A percentile compares a stretch with the other conserved stretches of the same genome.
Evolutionary conservation across 768 basidiomycete species (phyloP).

Genomic region (Candolleomyces efflorescens): DNA sequence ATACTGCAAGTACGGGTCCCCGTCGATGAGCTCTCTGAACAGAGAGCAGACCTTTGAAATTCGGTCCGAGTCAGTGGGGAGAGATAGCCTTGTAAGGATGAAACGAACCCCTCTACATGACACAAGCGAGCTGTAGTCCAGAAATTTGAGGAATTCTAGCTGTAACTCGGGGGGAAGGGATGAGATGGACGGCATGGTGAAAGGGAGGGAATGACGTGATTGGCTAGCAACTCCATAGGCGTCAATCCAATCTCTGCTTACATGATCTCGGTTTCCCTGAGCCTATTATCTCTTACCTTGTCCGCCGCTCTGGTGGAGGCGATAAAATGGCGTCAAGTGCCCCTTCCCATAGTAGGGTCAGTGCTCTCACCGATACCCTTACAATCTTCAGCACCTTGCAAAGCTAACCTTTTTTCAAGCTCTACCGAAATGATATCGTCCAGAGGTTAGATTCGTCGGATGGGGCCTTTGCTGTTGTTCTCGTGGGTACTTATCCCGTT

Average conservation of each 20-base stretch:
- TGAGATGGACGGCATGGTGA: background rate
- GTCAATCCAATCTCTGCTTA: too few species aligned
- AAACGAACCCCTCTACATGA: conserved; percentile 22
- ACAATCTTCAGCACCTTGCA: background rate
- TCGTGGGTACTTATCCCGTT: conserved; percentile 40
- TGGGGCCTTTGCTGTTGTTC: conserved; percentile 52
- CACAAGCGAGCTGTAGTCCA: conserved; percentile 18
- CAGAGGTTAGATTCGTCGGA: conserved; percentile 33
- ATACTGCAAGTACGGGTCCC: conserved; percentile 33
- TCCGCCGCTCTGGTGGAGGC: too few species aligned
- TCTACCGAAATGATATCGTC: conserved; percentile 69
- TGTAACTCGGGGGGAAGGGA: conserved; percentile 15
- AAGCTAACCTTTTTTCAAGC: conserved; percentile 29
- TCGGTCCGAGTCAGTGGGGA: too few species aligned
- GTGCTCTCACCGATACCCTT: background rate
- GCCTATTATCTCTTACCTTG: too few species aligned
- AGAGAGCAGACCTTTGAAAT: conserved; percentile 27
- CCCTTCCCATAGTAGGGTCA: background rate
- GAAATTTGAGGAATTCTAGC: conserved; percentile 9
- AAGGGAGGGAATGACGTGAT: background rate
- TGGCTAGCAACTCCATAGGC: background rate
- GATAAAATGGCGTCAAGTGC: background rate
- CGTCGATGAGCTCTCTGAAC: conserved; percentile 22
- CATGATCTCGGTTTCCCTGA: too few species aligned
- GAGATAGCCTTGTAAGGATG: background rate